Evolutionary conservation across 2,329 filamentous ascomycete genomes (phyloP), one percentile per base, ranked within the genome.

Genomic region (Fusarium torreyae): DNA sequence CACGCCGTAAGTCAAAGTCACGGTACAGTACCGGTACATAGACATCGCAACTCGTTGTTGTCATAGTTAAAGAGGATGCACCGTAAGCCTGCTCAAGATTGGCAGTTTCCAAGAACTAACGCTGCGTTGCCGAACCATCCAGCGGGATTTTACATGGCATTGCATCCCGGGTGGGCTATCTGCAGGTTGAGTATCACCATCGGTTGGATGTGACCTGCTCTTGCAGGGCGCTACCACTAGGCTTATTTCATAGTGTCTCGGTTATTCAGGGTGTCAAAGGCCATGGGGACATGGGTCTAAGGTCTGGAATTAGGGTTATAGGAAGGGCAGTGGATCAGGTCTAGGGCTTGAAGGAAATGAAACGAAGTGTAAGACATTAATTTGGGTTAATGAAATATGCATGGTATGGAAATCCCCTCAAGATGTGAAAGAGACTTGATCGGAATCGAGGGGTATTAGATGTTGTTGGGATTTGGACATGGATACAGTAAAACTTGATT

Each of bases 111-210:
- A 40, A 58, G 39, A 62, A 49, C 66, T 68, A 68, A 65, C 56
- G 67, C 67, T 70, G 54, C 44, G 50, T 36, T 69, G 46, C 66
- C 54, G 67, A 70, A 70, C 63, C 58, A 52, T 57, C 51, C 51
- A 60, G 66, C 58, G 67, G 67, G 67, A 60, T 70, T 63, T 59
- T 38, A 43, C 53, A 67, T 70, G 38, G 44, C 51, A 69, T 69
- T 53, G 54, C 66, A 43, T 57, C 59, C 61, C 58, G 22, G 28
- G 63, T 70, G 67, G 67, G 43, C 57, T 54, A 52, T 51, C 58
- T 68, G 67, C 63, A 70, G 59, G 51, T 62, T 63, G 46, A 52
- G 55, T 36, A 54, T 68, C 63, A 28, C 44, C 58, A 70, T 65
- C 63, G 51, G 68, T 71, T 71, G 67, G 67, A 52, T 57, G 51